phyloP scores from a whole-genome alignment of 257 asterid genomes.

The Solanum pimpinellifolium region DNA sequence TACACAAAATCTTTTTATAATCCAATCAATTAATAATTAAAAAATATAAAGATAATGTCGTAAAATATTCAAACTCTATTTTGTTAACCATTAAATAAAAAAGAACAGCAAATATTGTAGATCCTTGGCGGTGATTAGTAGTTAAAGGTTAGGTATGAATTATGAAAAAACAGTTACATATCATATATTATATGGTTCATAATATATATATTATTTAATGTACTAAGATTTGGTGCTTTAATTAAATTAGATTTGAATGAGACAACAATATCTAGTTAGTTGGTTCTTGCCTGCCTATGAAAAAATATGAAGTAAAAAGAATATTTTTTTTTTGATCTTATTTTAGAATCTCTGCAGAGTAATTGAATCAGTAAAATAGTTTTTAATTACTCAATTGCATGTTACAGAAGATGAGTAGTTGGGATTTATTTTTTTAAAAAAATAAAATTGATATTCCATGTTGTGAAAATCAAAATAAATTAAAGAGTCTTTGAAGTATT shows the following conservation, averaged over 20 bases:
- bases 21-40: background rate
- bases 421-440: background rate
- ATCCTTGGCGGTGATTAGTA: background rate
- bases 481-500: background rate
- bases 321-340: background rate
- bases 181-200: background rate
- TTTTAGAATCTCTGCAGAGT: background rate
- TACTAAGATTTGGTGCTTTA: constrained; percentile 1
- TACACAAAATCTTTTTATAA: background rate
- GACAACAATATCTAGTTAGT: constrained; percentile 1
- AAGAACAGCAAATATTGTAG: background rate
- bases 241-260: background rate
- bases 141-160: background rate
- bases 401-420: background rate
- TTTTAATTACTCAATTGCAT: background rate
- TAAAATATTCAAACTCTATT: background rate
- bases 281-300: background rate
- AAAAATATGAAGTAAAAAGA: background rate
- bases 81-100: background rate
- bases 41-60: background rate
- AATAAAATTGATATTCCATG: background rate
- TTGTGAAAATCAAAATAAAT: background rate
- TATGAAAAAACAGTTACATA: background rate
- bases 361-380: background rate
- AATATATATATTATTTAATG: background rate